A percentile compares a stretch with the other conserved stretches of the same genome.
phyloP scores from a whole-genome alignment of 352 stramenopile species.

The Pythium aristosporum region DNA sequence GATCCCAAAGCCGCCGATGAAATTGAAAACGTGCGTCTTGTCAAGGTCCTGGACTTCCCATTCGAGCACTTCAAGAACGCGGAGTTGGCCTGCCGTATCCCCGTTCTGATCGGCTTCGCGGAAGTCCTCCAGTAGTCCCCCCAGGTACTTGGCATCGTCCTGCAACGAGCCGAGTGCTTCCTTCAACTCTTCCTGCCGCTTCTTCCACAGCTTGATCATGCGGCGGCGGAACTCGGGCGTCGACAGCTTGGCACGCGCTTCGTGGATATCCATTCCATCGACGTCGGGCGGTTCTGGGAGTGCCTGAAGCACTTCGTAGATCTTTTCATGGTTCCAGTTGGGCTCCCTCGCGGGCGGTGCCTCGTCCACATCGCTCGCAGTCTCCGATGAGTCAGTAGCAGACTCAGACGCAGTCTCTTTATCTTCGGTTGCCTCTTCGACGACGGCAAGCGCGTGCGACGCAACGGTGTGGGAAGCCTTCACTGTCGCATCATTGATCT shows the following conservation, averaged over 20 bases:
- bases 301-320: constrained; percentile 78
- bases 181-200: constrained; percentile 78
- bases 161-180: constrained; percentile 76
- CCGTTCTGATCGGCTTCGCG: constrained; percentile 52
- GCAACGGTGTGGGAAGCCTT: background rate
- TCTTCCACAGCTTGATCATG: constrained; percentile 81
- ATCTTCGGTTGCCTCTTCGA: constrained; percentile 26
- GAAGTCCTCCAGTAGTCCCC: constrained; percentile 71
- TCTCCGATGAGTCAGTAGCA: constrained; percentile 1
- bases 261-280: constrained; percentile 76
- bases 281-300: constrained; percentile 72
- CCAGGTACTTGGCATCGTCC: constrained; percentile 77
- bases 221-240: constrained; percentile 67
- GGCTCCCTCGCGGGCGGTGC: constrained; percentile 41
- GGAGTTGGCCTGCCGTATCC: constrained; percentile 46
- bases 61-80: constrained; percentile 68
- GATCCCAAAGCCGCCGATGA: constrained; percentile 76
- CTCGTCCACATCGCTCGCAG: constrained; percentile 26
- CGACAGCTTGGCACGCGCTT: constrained; percentile 66
- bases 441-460: constrained; percentile 23
- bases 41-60: constrained; percentile 88
- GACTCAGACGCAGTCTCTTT: constrained; percentile 9
- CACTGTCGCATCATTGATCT: constrained; percentile 33
- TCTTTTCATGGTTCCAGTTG: constrained; percentile 86
- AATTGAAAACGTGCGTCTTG: constrained; percentile 87